phyloP scores from a whole-genome alignment of 768 basidiomycete genomes.

The Pleurotus tuoliensis region DNA sequence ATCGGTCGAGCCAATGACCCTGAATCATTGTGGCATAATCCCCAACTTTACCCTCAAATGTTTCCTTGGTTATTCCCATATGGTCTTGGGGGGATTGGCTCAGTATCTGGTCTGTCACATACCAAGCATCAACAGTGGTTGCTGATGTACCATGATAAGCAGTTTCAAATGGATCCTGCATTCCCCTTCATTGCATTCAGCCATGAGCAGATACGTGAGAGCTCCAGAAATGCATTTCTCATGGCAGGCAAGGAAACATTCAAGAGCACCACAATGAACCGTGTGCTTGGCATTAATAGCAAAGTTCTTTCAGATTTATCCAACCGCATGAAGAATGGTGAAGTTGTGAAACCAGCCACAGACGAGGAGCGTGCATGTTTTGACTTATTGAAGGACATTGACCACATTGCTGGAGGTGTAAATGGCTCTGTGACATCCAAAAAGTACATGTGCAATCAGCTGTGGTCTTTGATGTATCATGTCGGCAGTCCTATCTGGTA shows the following conservation, averaged over 20 bases:
- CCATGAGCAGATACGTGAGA: constrained; percentile 13
- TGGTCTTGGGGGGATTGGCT: constrained; percentile 29
- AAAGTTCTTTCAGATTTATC: too few species aligned
- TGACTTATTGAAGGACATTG: constrained; percentile 26
- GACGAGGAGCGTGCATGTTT: constrained; percentile 32
- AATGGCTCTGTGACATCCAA: constrained; percentile 23
- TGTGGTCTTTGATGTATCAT: too few species aligned
- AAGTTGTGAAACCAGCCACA: constrained; percentile 18
- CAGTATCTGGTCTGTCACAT: constrained; percentile 11
- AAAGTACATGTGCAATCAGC: constrained; percentile 20
- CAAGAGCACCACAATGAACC: constrained; percentile 23
- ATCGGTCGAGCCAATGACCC: constrained; percentile 15
- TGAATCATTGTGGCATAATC: constrained; percentile 25
- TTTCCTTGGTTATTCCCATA: constrained; percentile 26
- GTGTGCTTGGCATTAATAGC: constrained; percentile 18
- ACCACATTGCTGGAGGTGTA: constrained; percentile 28
- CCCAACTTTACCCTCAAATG: constrained; percentile 24
- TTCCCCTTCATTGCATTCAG: constrained; percentile 24
- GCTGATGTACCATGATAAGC: constrained; percentile 34
- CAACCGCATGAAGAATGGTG: too few species aligned
- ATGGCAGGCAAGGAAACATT: constrained; percentile 36
- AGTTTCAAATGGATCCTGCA: constrained; percentile 30
- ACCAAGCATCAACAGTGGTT: constrained; percentile 18
- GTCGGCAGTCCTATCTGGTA: too few species aligned
- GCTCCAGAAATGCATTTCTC: too few species aligned